Base-by-base conservation (phyloP, 805 yeast genomes). In the Candida boidinii region DNA sequence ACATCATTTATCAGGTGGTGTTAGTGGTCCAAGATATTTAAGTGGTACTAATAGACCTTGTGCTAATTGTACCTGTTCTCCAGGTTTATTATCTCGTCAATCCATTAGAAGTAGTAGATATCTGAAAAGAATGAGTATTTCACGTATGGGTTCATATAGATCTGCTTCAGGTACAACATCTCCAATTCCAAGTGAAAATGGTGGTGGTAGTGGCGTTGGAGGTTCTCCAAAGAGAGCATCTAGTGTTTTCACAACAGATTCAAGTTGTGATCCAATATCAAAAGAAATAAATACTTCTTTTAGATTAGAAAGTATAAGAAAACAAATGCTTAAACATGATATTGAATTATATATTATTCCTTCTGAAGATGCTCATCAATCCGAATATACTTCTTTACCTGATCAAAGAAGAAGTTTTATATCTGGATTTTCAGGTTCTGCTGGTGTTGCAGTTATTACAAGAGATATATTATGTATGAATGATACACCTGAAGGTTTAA, bases 31-130 rank as follows among this genome's bases (percentile, higher is more conserved):
- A 28, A 35, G 48, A 23, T 35, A 35, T 18, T 17, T 36, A 8
- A 37, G 38, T 29, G 39, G 48, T 6, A 31, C 50, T n/a, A 41
- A 39, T 25, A 62, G 73, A 49, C 70, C 73, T 11, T 83, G 92
- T 52, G 65, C 70, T 30, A 76, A 82, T 58, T 83, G 94, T 60
- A 80, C 86, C 2, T 83, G 94, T 52, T 80, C 90, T 1, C 92
- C 92, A 4, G 94, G 94, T 4, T 60, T 83, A 28, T 56, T 83
- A 30, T 76, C 86, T 20, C 67, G 94, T 48, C 71, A 67, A 39
- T 73, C 72, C 48, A 67, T 79, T 45, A 63, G 84, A 44, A 66
- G 81, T 14, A 66, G 81, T 0, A 50, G 68, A 19, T 62, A 54
- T 30, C 35, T 48, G 25, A 54, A 48, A 29, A 43, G 59, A 29